Base-by-base conservation (phyloP, 2,329 filamentous ascomycete species). In the Coniochaeta sp. region DNA sequence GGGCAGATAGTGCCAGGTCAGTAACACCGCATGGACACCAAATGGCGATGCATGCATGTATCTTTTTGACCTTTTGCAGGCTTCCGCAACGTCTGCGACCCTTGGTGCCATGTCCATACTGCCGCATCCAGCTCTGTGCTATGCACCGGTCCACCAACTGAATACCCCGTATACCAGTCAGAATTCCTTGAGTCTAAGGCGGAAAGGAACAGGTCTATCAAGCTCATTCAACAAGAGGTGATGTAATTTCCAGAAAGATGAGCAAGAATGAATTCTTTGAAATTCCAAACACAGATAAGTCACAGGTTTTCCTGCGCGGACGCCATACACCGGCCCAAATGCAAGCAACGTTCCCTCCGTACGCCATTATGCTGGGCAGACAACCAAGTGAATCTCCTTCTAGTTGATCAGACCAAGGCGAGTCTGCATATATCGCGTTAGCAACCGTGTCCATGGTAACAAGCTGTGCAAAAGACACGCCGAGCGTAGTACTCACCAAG, bases 401-500 rank as follows among this genome's bases (percentile, higher is more conserved):
- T 44, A 57, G 24, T 30, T 34, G 19, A 57, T 42, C 12, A 42
- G 24, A n/a, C 38, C 38, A 17, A 30, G 26, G 7, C 55, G 55
- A 19, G 8, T 30, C 55, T 57, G 55, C 8, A 7, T 9, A 14
- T 19, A 26, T 7, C 4, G 16, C 4, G 17, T 56, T 24, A 56
- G 54, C 34, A 22, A 36, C 28, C 30, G n/a, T 32, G 30, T 10
- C 30, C 30, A 10, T 32, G 5, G 30, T 6, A 32, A 6, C 5
- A 32, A 10, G 30, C 14, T 14, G 28, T 40, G 52, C 40, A 16
- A n/a, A n/a, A 28, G 44, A 22, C 19, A 28, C 14, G 22, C 7
- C 6, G 8, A 42, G 26, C 7, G 24, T 24, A 19, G 55, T 26
- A 72, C 75, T 73, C 73, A 81, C 82, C 67, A 86, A 71, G 72